Base-by-base conservation (phyloP, 1,284 basidiomycete genomes). In the Termitomyces sp. region DNA sequence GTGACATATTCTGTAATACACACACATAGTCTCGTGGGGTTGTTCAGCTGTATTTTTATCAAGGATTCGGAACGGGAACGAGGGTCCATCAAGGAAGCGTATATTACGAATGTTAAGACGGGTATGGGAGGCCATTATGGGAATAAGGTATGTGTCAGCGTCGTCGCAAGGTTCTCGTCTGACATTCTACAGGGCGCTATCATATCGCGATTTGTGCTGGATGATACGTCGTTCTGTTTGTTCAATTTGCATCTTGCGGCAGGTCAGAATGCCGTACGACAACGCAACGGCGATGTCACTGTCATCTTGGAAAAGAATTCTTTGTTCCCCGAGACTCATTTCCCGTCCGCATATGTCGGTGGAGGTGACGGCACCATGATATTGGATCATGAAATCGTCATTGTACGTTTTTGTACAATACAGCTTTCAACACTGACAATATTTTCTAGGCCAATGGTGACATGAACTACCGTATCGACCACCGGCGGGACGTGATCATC, bases 161-260 rank as follows among this genome's bases (percentile, higher is more conserved):
- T n/a, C 8, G 7, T 11, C 14, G 30, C 10, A 16, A 38, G 14
- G 3, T 10, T 35, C 3, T 2, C 35, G 8, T 18, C 14, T 10
- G 46, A 30, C 43, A 16, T 41, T 46, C 47, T 56, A 11, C 60
- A 93, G 87, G 96, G 96, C 13, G 94, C 89, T 0, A 94, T 98
- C 54, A 81, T 97, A 14, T 80, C 91, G 1, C 83, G 96, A n/a
- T 81, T 97, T 55, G 82, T 93, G 8, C 74, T 98, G 34, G 91
- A 94, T 59, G 93, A 98, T 70, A 88, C 92, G 1, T 94, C 91
- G 0, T 69, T 98, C 24, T 97, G 93, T 66, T 89, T 97, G 64
- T 83, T 97, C 72, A 99, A 99, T 70, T 93, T 92, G 60, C 96
- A 99, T 74, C 77, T 99, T 47, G 96, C 95, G 4, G 95, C 96